Base-by-base conservation (phyloP, 164 flowering plant species). In the Piper longum region DNA sequence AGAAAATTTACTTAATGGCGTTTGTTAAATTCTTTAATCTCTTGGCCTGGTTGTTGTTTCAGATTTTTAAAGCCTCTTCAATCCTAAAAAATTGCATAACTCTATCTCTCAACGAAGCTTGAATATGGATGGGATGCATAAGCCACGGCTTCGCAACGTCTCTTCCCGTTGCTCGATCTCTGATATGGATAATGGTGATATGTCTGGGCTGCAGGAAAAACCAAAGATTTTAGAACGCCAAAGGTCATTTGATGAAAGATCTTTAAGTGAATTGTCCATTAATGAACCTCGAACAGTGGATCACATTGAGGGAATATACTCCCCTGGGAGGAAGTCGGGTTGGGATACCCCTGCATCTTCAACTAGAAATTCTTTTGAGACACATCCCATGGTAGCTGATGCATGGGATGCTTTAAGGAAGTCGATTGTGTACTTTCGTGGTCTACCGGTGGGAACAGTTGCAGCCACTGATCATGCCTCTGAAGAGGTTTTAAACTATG, bases 371-470 rank as follows among this genome's bases (percentile, higher is more conserved):
- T 74, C 78, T 4, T 74, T 75, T 19, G 80, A 77, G 68, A 68
- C 80, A 7, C 80, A 77, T 59, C 78, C 80, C 4, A 74, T 75
- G 76, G 74, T 77, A 56, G 78, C 76, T 4, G 80, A 75, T 61
- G 80, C 80, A 41, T 75, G 80, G 80, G 80, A 77, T 14, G 76
- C 80, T 7, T 74, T 77, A 16, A 64, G 78, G 40, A 66, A 66
- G 41, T 67, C 80, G 43, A 52, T 77, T 56, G 80, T 77, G 60
- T 70, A 44, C 65, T 77, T 71, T 58, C 66, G 74, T 45, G 78
- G 70, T 9, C 78, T 75, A 54, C 80, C 80, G 0, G 71, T 76
- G 18, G 79, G 79, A 41, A 76, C 79, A 1, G 62, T 76, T 36
- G 79, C 79, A 0, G 79, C 79, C 41, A 17, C 7, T 58, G 79